These are phyloP conservation scores for Tolypocladium guangdongense DNA, from an alignment of 2,329 filamentous ascomycete species.

Conservation along the genomic window DNA sequence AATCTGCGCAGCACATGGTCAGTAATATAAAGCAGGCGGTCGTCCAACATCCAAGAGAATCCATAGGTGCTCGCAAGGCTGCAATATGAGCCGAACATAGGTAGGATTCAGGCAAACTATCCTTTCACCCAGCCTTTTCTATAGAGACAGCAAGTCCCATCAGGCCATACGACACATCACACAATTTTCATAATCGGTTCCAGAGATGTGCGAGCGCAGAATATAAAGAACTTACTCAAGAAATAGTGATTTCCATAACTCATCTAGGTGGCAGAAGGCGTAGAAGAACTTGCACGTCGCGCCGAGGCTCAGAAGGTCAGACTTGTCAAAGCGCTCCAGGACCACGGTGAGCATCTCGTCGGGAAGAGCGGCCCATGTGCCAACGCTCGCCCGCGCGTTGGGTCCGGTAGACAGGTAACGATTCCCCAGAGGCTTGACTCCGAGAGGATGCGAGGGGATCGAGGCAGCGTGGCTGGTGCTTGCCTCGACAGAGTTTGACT, in stretches of 20 bases:
- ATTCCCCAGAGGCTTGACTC: conserved; percentile 81
- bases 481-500: conserved; percentile 10
- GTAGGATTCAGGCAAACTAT: background rate
- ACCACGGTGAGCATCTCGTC: conserved; percentile 72
- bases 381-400: conserved; percentile 57
- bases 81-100: background rate
- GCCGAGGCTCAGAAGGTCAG: conserved; percentile 53
- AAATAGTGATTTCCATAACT: conserved; percentile 81
- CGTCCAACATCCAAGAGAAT: background rate
- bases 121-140: background rate
- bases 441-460: conserved; percentile 70
- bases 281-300: conserved; percentile 76
- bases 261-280: conserved; percentile 73
- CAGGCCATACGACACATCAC: background rate
- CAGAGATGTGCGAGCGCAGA: background rate
- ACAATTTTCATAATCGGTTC: background rate
- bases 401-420: conserved; percentile 53
- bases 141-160: background rate
- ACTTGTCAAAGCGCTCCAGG: conserved; percentile 62
- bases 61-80: background rate
- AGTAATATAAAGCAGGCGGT: conserved; percentile 1
- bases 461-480: conserved; percentile 20
- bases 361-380: conserved; percentile 56
- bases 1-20: conserved; percentile 11
- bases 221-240: conserved; percentile 57